Conservation (phyloP, 2,329 filamentous ascomycete genomes). For the Eutypa lata region DNA sequence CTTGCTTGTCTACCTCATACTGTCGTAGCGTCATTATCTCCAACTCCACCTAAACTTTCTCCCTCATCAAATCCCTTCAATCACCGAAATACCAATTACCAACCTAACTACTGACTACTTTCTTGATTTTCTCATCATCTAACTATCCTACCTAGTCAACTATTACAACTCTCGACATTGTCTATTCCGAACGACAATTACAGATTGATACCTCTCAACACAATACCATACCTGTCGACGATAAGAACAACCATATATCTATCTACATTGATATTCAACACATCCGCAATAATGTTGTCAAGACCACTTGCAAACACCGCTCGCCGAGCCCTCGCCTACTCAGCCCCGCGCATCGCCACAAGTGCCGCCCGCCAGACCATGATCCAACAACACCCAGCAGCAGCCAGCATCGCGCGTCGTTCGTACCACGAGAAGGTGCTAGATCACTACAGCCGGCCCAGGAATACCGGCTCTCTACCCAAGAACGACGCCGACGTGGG, state of each 20-base stretch:
- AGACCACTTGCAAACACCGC: slow-evolving; percentile 37
- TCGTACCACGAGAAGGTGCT: slow-evolving; percentile 61
- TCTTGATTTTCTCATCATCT: no score
- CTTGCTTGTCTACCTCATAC: not conserved
- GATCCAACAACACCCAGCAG: slow-evolving; percentile 25
- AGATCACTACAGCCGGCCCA: slow-evolving; percentile 78
- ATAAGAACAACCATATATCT: no score
- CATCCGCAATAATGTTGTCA: slow-evolving; percentile 41
- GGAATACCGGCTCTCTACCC: slow-evolving; percentile 74
- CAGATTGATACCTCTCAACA: no score
- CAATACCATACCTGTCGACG: no score
- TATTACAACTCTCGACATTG: no score
- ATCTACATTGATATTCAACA: not conserved
- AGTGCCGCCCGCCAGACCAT: slow-evolving; percentile 38
- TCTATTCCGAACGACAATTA: no score
- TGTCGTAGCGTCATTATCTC: not conserved
- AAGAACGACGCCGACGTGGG: slow-evolving; percentile 71
- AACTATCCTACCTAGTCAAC: no score
- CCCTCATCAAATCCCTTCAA: not conserved
- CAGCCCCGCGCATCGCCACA: slow-evolving; percentile 34
- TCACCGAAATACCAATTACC: no score
- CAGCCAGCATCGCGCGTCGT: slow-evolving; percentile 38
- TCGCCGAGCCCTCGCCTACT: slow-evolving; percentile 41
- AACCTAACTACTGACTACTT: no score
- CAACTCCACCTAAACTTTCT: slow-evolving; percentile 1